These are phyloP conservation scores for Ceratocystis cubensis DNA, from an alignment of 2,329 filamentous ascomycete genomes.

Conservation along the genomic window DNA sequence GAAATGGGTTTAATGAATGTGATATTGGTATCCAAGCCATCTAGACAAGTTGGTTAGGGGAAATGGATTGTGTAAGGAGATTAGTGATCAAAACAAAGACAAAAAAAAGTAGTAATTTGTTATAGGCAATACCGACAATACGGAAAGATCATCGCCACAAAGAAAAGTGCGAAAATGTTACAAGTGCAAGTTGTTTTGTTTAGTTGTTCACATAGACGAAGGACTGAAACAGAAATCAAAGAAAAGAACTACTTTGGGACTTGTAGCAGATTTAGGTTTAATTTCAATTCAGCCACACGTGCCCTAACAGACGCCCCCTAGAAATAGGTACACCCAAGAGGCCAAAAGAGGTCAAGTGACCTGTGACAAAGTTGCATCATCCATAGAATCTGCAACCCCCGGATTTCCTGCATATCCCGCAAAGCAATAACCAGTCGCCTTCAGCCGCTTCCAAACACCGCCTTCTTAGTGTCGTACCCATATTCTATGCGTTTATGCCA, in stretches of 20 bases:
- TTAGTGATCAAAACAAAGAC: not conserved
- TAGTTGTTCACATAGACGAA: not conserved
- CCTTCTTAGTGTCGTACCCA: slow-evolving; percentile 50
- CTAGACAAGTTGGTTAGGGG: not conserved
- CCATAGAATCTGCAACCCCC: not conserved
- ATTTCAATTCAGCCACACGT: not conserved
- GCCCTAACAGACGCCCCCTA: not conserved
- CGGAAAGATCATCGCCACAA: not conserved
- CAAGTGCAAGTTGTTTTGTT: not conserved
- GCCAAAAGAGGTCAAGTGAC: not conserved
- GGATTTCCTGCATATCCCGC: not conserved
- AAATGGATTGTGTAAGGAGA: not conserved
- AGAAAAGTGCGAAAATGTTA: not conserved
- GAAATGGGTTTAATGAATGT: slow-evolving; percentile 4
- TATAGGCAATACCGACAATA: not conserved
- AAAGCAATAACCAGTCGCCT: not conserved
- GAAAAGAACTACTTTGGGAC: not conserved
- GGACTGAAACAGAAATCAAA: not conserved
- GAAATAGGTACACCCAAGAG: not conserved
- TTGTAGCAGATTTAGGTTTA: not conserved
- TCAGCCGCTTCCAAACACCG: slow-evolving; percentile 38
- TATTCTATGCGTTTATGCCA: slow-evolving; percentile 53
- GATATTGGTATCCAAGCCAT: slow-evolving; percentile 5
- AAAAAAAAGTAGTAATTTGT: not conserved
- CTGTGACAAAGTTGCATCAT: not conserved